Evolutionary conservation across 768 basidiomycete genomes (phyloP).

Genomic region (Galerina sulciceps): DNA sequence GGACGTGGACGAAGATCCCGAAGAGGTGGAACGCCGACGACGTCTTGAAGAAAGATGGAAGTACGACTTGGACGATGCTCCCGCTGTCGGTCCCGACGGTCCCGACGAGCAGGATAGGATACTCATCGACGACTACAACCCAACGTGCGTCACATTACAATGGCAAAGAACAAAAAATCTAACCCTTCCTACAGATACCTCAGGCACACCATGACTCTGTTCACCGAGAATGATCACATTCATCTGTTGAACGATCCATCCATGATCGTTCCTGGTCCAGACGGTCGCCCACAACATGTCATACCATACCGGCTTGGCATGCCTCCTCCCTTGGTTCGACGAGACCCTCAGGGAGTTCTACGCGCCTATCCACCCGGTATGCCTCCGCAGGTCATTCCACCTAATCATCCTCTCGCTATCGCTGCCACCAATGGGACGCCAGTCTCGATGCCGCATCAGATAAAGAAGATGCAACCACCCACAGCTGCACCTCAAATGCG

Average conservation of each 20-base stretch:
- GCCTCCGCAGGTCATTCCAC: conserved; percentile 16
- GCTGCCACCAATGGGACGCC: conserved; percentile 48
- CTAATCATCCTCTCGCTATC: conserved; percentile 57
- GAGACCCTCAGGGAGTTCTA: conserved; percentile 34
- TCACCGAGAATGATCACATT: conserved; percentile 59
- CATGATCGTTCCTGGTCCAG: conserved; percentile 42
- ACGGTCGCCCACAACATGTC: conserved; percentile 55
- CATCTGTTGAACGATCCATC: conserved; percentile 54
- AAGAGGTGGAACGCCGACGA: conserved; percentile 39
- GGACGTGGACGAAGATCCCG: conserved; percentile 36
- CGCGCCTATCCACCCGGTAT: conserved; percentile 13
- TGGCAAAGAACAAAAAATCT: conserved; percentile 14
- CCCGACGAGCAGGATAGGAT: conserved; percentile 70
- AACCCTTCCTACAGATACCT: conserved; percentile 45
- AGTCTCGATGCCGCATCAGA: conserved; percentile 60
- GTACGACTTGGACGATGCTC: conserved; percentile 69
- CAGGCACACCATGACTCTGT: conserved; percentile 56
- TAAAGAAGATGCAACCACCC: conserved; percentile 68
- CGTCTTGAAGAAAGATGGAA: conserved; percentile 65
- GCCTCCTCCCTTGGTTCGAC: conserved; percentile 34
- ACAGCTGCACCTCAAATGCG: conserved; percentile 58
- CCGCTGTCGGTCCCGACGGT: conserved; percentile 58
- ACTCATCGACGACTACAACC: conserved; percentile 73
- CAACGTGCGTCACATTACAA: conserved; percentile 40
- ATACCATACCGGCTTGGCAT: conserved; percentile 55